These are phyloP conservation scores for Panellus pusillus DNA, from an alignment of 768 basidiomycete species.

Conservation along the genomic window DNA sequence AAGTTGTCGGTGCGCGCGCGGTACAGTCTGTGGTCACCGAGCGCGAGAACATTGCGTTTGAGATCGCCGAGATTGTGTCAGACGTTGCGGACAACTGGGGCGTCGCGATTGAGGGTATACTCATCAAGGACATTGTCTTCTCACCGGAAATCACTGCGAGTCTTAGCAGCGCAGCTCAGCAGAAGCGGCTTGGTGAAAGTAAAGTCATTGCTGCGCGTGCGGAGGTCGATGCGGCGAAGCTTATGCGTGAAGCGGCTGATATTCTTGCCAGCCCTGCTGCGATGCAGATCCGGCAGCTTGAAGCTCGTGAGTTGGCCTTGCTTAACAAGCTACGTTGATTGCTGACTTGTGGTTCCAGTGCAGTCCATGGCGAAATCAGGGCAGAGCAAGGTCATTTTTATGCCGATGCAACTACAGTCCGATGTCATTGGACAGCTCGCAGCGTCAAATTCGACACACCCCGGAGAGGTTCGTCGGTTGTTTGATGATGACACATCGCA, in stretches of 20 bases:
- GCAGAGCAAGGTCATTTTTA: constrained; percentile 91
- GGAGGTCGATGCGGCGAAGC: constrained; percentile 90
- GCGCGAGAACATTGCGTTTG: constrained; percentile 93
- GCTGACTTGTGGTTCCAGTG: constrained; percentile 37
- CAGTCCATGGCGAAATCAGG: constrained; percentile 92
- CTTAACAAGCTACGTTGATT: not conserved
- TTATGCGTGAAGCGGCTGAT: constrained; percentile 97
- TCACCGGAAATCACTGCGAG: constrained; percentile 86
- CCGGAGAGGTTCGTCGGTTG: no score
- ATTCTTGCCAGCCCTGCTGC: constrained; percentile 93
- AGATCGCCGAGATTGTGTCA: constrained; percentile 95
- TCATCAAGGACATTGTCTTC: constrained; percentile 95
- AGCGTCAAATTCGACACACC: not conserved
- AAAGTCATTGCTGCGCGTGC: constrained; percentile 96
- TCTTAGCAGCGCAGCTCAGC: constrained; percentile 92
- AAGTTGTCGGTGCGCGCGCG: constrained; percentile 92
- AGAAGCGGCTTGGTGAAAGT: constrained; percentile 94
- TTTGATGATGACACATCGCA: no score
- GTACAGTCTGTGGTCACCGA: constrained; percentile 97
- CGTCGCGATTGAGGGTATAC: constrained; percentile 93
- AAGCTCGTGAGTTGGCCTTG: constrained; percentile 56
- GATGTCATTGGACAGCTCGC: constrained; percentile 58
- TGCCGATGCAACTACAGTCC: constrained; percentile 87
- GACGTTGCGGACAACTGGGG: constrained; percentile 96
- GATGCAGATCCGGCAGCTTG: constrained; percentile 97